phyloP scores from a whole-genome alignment of 441 rosid genomes.

The Corymbia citriodora region DNA sequence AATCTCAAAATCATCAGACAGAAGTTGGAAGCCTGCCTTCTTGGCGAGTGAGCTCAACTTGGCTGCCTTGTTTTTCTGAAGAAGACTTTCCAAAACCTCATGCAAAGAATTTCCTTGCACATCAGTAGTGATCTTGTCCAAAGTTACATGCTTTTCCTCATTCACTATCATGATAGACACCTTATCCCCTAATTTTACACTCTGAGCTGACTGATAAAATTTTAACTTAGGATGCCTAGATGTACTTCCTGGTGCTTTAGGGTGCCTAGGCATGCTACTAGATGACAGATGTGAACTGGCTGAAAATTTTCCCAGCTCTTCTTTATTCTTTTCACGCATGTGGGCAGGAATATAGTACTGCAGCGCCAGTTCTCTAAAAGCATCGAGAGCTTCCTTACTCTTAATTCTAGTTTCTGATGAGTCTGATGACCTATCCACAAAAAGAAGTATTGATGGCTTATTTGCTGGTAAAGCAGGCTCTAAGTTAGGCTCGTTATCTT shows the following conservation, averaged over 20 bases:
- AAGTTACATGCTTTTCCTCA: conserved; percentile 50
- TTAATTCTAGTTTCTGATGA: conserved; percentile 45
- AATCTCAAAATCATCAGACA: conserved; percentile 67
- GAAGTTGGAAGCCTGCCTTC: conserved; percentile 78
- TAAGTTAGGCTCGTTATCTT: conserved; percentile 39
- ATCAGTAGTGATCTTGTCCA: conserved; percentile 48
- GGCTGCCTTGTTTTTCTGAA: conserved; percentile 57
- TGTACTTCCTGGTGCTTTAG: conserved; percentile 22
- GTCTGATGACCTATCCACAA: conserved; percentile 79
- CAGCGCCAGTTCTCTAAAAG: conserved; percentile 59
- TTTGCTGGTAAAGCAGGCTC: conserved; percentile 56
- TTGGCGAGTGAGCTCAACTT: conserved; percentile 79
- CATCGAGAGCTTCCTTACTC: conserved; percentile 62
- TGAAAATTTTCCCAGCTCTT: conserved; percentile 25
- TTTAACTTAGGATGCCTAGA: conserved; percentile 43
- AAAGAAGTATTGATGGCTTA: conserved; percentile 71
- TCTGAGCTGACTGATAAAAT: conserved; percentile 34
- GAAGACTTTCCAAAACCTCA: conserved; percentile 56
- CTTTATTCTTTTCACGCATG: conserved; percentile 18
- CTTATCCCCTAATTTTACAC: conserved; percentile 48
- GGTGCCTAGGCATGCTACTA: conserved; percentile 33
- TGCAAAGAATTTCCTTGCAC: conserved; percentile 67
- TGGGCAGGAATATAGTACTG: conserved; percentile 30
- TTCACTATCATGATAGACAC: conserved; percentile 66
- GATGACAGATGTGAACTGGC: conserved; percentile 26